phyloP scores from a whole-genome alignment of 1,284 basidiomycete species.

The Rugosomyces carneus region DNA sequence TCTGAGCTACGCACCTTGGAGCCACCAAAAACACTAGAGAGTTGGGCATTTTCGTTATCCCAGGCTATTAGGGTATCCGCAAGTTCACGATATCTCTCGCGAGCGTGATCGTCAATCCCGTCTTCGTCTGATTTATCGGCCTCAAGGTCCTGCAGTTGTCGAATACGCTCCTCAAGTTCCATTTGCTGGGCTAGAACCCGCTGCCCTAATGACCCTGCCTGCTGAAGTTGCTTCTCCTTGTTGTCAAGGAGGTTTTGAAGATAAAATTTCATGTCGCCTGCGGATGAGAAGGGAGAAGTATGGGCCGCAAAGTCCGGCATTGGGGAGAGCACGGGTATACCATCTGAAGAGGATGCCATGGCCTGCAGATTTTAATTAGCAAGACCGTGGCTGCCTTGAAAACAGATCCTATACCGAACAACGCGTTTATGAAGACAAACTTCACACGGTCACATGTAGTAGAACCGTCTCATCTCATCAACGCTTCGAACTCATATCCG shows the following conservation, averaged over 20 bases:
- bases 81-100: conserved; percentile 70
- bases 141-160: conserved; percentile 68
- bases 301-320: conserved; percentile 32
- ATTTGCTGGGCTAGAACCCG: conserved; percentile 87
- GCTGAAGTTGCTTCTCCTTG: conserved; percentile 87
- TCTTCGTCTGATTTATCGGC: conserved; percentile 51
- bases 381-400: conserved; percentile 11
- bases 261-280: conserved; percentile 65
- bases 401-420: conserved; percentile 14
- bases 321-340: conserved; percentile 23
- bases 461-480: not conserved
- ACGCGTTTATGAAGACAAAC: conserved; percentile 16
- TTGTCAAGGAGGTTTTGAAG: conserved; percentile 78
- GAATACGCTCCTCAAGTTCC: conserved; percentile 83
- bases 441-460: conserved; percentile 21
- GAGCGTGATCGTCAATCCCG: conserved; percentile 61
- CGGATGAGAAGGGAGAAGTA: conserved; percentile 36
- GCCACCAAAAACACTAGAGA: conserved; percentile 64
- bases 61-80: conserved; percentile 72
- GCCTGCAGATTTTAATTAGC: conserved; percentile 14
- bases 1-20: conserved; percentile 45
- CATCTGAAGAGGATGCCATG: conserved; percentile 26
- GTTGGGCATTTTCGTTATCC: conserved; percentile 79
- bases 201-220: conserved; percentile 86
- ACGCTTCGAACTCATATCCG: no score